A percentile compares a stretch with the other conserved stretches of the same genome.
These are phyloP conservation scores for Pseudogymnoascus sp. DNA, from an alignment of 2,329 filamentous ascomycete species.

Conservation along the genomic window DNA sequence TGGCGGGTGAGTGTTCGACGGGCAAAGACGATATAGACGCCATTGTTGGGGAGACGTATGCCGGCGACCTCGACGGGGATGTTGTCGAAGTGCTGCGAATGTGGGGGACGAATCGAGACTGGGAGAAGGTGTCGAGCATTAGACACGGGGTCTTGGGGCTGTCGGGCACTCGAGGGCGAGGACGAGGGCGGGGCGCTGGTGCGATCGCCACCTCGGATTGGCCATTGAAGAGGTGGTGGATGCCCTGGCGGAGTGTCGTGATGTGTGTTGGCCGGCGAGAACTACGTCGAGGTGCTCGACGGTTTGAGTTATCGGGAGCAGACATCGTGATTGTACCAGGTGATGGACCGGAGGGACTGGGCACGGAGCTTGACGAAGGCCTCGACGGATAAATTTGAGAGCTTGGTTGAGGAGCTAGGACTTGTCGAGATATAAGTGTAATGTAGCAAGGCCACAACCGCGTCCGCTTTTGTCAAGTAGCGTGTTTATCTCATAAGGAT, in stretches of 20 bases:
- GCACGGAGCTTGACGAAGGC: neutral
- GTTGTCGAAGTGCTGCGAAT: constrained; percentile 33
- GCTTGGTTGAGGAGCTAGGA: neutral
- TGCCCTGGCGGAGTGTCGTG: constrained; percentile 9
- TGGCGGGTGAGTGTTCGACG: constrained; percentile 12
- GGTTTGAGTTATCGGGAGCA: neutral
- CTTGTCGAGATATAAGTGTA: neutral
- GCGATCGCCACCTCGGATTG: constrained; percentile 19
- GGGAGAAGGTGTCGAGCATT: constrained; percentile 32
- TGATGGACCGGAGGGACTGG: neutral
- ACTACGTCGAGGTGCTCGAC: neutral
- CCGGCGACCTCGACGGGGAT: constrained; percentile 18
- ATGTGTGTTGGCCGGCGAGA: neutral
- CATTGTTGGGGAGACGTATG: neutral
- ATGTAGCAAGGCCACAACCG: neutral
- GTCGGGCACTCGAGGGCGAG: constrained; percentile 25
- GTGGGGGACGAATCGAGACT: constrained; percentile 35
- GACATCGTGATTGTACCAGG: neutral
- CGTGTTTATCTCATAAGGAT: neutral
- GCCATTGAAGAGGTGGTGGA: constrained; percentile 23
- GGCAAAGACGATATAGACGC: neutral
- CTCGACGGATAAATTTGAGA: neutral
- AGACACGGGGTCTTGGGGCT: constrained; percentile 42
- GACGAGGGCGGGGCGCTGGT: neutral
- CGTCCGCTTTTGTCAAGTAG: neutral